These are phyloP conservation scores for Arachnomyces sp. DNA, from an alignment of 2,329 filamentous ascomycete species.

Conservation along the genomic window DNA sequence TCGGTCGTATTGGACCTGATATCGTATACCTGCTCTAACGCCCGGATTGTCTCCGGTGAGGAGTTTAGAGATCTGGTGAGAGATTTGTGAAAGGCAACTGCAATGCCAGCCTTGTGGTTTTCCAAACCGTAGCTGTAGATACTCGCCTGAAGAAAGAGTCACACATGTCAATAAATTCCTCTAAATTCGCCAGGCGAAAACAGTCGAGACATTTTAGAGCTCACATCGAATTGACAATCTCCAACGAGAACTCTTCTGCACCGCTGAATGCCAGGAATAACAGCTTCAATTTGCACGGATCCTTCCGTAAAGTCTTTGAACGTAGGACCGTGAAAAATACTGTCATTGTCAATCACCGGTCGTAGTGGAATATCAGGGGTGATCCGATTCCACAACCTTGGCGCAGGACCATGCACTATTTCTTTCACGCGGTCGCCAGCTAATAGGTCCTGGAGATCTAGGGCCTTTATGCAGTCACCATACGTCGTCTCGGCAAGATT, in stretches of 20 bases:
- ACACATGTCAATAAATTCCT: too few species aligned
- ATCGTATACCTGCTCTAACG: conserved; percentile 29
- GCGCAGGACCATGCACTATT: conserved; percentile 33
- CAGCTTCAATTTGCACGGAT: conserved; percentile 10
- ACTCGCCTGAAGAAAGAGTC: too few species aligned
- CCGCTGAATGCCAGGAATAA: conserved; percentile 39
- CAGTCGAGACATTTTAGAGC: too few species aligned
- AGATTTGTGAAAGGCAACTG: not conserved
- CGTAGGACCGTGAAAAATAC: conserved; percentile 24
- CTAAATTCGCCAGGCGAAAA: too few species aligned
- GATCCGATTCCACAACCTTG: conserved; percentile 37
- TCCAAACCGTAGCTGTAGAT: too few species aligned
- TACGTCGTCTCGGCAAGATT: conserved; percentile 37
- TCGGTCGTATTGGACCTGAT: conserved; percentile 31
- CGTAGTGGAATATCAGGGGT: conserved; percentile 27
- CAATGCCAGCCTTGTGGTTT: too few species aligned
- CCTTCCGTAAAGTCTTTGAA: conserved; percentile 9
- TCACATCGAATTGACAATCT: conserved; percentile 42
- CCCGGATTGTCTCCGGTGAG: conserved; percentile 15
- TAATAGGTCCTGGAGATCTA: conserved; percentile 32
- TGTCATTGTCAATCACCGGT: conserved; percentile 39
- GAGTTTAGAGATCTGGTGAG: conserved; percentile 4
- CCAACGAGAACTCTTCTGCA: conserved; percentile 42
- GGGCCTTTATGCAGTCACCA: conserved; percentile 29
- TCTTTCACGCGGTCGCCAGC: conserved; percentile 35